Percentiles rank a stretch among this genome's conserved stretches.
These are phyloP conservation scores for Clarireedia paspali DNA, from an alignment of 2,329 filamentous ascomycete genomes.

Conservation along the genomic window DNA sequence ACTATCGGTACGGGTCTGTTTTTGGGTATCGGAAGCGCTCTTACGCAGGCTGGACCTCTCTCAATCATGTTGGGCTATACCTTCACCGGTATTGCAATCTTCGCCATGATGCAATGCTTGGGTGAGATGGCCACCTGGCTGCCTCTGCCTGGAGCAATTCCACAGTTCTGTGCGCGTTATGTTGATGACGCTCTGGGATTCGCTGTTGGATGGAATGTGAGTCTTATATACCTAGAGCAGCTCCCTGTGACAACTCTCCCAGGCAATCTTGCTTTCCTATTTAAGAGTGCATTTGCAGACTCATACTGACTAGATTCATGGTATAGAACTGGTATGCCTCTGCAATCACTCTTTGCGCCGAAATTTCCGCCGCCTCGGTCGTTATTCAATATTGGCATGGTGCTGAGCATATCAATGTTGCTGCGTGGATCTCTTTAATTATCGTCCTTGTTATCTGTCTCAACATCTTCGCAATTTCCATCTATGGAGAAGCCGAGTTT, in stretches of 20 bases:
- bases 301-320: slow-evolving; percentile 3
- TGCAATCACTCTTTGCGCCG: slow-evolving; percentile 34
- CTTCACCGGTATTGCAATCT: slow-evolving; percentile 44
- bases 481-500: slow-evolving; percentile 56
- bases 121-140: slow-evolving; percentile 46
- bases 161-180: slow-evolving; percentile 36
- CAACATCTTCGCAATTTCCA: slow-evolving; percentile 51
- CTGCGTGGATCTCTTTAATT: slow-evolving; percentile 36
- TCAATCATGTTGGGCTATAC: slow-evolving; percentile 45
- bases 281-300: not conserved
- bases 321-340: slow-evolving; percentile 26
- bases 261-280: slow-evolving; percentile 43
- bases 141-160: slow-evolving; percentile 44
- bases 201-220: slow-evolving; percentile 51
- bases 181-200: slow-evolving; percentile 48
- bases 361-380: slow-evolving; percentile 42
- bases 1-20: slow-evolving; percentile 50
- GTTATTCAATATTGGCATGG: slow-evolving; percentile 42
- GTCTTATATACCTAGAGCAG: slow-evolving; percentile 27
- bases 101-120: slow-evolving; percentile 41
- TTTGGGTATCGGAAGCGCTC: slow-evolving; percentile 44
- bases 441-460: slow-evolving; percentile 31
- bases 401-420: slow-evolving; percentile 24
- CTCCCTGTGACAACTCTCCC: slow-evolving; percentile 38
- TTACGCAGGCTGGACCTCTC: slow-evolving; percentile 46